These are phyloP conservation scores for Neurospora sp. DNA, from an alignment of 495 filamentous ascomycete genomes.

Conservation along the genomic window DNA sequence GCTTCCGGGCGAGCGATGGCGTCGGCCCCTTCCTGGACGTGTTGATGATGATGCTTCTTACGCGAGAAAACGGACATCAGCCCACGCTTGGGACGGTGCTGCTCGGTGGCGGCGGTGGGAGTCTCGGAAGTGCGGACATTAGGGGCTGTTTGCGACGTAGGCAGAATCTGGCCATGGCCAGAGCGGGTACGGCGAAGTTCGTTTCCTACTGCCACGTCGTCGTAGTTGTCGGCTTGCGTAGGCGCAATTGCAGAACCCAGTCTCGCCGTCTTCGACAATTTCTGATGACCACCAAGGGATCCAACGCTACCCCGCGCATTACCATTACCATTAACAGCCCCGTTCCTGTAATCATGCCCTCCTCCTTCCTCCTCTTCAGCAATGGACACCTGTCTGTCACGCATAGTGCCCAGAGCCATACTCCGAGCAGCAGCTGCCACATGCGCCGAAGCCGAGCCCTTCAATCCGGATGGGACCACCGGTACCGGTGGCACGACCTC, in stretches of 20 bases:
- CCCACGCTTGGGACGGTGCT: slow-evolving; percentile 19
- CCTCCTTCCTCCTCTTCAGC: background rate
- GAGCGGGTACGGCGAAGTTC: slow-evolving; percentile 23
- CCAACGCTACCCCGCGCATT: background rate
- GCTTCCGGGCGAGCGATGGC: slow-evolving; percentile 34
- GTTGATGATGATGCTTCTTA: slow-evolving; percentile 25
- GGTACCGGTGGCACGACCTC: slow-evolving; percentile 18
- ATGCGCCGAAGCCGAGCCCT: background rate
- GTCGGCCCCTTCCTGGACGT: slow-evolving; percentile 13
- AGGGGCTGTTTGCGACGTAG: slow-evolving; percentile 15
- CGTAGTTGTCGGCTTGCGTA: background rate
- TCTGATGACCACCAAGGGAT: background rate
- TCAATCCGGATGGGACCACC: background rate
- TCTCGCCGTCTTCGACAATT: background rate
- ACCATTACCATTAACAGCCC: background rate
- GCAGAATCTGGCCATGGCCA: slow-evolving; percentile 21
- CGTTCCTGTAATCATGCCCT: background rate
- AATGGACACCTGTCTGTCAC: background rate
- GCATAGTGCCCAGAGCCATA: background rate
- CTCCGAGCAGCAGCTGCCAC: background rate
- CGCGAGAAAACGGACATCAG: slow-evolving; percentile 37
- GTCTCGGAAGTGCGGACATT: background rate
- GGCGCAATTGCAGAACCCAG: background rate
- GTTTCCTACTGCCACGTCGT: background rate
- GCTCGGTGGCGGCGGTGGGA: background rate